phyloP scores from a whole-genome alignment of 805 yeast species.

The Vanderwaltozyma polyspora region DNA sequence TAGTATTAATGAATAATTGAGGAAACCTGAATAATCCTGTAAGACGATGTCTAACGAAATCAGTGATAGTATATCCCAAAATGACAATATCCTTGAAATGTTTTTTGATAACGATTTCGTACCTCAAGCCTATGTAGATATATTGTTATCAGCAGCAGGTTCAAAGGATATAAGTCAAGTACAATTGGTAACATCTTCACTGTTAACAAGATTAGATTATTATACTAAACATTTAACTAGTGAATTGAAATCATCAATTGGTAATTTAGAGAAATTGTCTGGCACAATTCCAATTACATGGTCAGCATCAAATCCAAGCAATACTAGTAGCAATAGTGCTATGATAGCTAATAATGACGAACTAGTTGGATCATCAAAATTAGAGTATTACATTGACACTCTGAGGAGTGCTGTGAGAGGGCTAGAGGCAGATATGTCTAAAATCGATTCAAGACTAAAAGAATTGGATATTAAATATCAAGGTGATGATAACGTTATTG shows the following conservation, averaged over 20 bases:
- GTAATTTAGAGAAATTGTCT: slow-evolving; percentile 38
- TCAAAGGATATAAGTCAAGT: slow-evolving; percentile 27
- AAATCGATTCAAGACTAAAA: slow-evolving; percentile 21
- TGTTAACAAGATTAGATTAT: slow-evolving; percentile 50
- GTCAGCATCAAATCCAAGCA: slow-evolving; percentile 5
- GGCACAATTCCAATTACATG: slow-evolving; percentile 36
- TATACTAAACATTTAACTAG: slow-evolving; percentile 48
- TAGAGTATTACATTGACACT: slow-evolving; percentile 57
- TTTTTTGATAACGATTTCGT: slow-evolving; percentile 58
- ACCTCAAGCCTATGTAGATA: slow-evolving; percentile 56
- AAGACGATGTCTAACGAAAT: background rate
- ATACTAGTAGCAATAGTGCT: slow-evolving; percentile 6
- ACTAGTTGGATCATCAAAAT: slow-evolving; percentile 38
- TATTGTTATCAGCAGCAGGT: slow-evolving; percentile 38
- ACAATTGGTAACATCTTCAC: slow-evolving; percentile 37
- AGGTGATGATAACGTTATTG: slow-evolving; percentile 9
- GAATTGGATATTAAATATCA: slow-evolving; percentile 14
- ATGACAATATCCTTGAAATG: slow-evolving; percentile 46
- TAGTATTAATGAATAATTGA: no score
- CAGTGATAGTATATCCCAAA: no score
- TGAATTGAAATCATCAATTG: slow-evolving; percentile 41
- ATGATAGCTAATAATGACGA: slow-evolving; percentile 12
- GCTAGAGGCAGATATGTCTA: slow-evolving; percentile 37
- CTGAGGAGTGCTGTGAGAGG: slow-evolving; percentile 48
- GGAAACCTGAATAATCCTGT: no score